Evolutionary conservation across 2,329 filamentous ascomycete species (phyloP).

Genomic region (Fusarium sp.): DNA sequence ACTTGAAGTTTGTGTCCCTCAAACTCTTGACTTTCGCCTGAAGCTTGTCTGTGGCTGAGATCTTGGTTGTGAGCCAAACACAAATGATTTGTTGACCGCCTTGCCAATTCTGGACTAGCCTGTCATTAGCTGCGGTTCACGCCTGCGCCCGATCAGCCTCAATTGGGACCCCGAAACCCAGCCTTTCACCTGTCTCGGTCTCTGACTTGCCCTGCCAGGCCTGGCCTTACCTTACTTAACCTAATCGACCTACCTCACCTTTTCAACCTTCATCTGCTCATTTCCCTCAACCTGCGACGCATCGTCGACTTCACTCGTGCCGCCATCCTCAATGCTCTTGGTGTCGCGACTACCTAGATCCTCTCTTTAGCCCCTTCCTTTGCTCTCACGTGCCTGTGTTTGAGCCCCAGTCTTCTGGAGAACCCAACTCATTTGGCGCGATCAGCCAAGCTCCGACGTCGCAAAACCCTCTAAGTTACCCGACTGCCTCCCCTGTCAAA

Average conservation of each 20-base stretch:
- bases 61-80: slow-evolving; percentile 20
- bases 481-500: slow-evolving; percentile 20
- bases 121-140: slow-evolving; percentile 18
- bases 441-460: slow-evolving; percentile 41
- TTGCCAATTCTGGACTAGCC: slow-evolving; percentile 37
- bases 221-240: not conserved
- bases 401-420: slow-evolving; percentile 29
- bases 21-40: slow-evolving; percentile 8
- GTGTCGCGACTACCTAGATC: slow-evolving; percentile 9
- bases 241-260: slow-evolving; percentile 7
- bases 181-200: slow-evolving; percentile 24
- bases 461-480: slow-evolving; percentile 32
- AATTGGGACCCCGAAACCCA: slow-evolving; percentile 38
- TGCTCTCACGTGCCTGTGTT: slow-evolving; percentile 23
- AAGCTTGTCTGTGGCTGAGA: slow-evolving; percentile 26
- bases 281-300: slow-evolving; percentile 1
- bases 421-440: slow-evolving; percentile 33
- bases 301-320: not conserved
- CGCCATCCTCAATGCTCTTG: not conserved
- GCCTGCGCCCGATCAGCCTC: slow-evolving; percentile 41
- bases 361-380: not conserved
- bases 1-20: not conserved
- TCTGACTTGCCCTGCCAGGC: not conserved
- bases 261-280: slow-evolving; percentile 22
- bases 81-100: slow-evolving; percentile 37